Base-by-base conservation (phyloP, 2,329 filamentous ascomycete species). In the Neonectria sp. region DNA sequence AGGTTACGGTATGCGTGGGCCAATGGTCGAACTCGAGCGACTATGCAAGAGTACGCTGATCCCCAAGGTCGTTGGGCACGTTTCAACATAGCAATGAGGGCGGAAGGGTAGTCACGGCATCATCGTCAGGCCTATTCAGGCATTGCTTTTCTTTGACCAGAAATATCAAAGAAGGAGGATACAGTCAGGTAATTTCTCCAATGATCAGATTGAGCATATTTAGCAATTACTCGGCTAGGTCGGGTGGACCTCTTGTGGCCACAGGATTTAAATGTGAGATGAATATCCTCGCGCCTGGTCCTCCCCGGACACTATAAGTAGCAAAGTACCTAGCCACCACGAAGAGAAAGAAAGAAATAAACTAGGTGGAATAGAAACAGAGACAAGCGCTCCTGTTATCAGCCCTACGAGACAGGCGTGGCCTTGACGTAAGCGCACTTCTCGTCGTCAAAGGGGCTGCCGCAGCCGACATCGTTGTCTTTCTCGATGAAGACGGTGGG, bases 401-500 rank as follows among this genome's bases (percentile, higher is more conserved):
- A 2, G 3, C 15, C 25, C 6, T 51, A 51, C 15, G 25, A 29
- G 15, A 51, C 25, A 0, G 48, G 6, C 4, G 48, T 53, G 9
- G 60, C 27, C 29, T 61, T 70, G 48, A 62, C 21, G 4, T 53
- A 63, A 29, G 52, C 35, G 8, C 68, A 71, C 0, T 31, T 13
- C 17, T 6, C 13, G 24, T 68, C 46, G 9, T 29, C 37, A 29
- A 62, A 46, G 0, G 33, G 45, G 3, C 49, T 58, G 7, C 48
- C 68, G 0, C 68, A 70, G 7, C 56, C 68, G n/a, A 63, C 21
- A 2, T 24, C 27, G 13, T 24, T 56, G 9, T 70, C 68, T 3
- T 12, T 17, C 33, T 71, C 68, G 8, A 71, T 48, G 4, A 67
- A 71, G 2, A 53, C 55, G n/a, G 69, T 63, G 0, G 67, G 61